Percentiles rank a stretch among this genome's conserved stretches.
phyloP scores from a whole-genome alignment of 257 asterid species.

The Salvia miltiorrhiza region DNA sequence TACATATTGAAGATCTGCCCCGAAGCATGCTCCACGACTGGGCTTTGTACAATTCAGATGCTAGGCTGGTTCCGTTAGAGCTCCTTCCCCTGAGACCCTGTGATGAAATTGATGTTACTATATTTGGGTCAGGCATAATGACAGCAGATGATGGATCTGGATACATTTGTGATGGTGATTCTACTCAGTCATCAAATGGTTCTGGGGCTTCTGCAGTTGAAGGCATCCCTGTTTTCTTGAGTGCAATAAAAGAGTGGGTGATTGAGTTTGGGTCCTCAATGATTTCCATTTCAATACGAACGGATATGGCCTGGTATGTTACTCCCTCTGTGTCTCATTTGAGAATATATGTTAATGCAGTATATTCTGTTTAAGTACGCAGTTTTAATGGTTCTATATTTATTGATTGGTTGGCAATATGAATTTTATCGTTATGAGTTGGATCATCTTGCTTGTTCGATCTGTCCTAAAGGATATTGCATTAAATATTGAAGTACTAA shows the following conservation, averaged over 20 bases:
- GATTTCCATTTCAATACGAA: slow-evolving; percentile 75
- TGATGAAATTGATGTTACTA: slow-evolving; percentile 80
- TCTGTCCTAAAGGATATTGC: not conserved
- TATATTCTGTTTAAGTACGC: not conserved
- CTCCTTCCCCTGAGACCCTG: slow-evolving; percentile 94
- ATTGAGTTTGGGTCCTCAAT: slow-evolving; percentile 85
- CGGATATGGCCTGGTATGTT: slow-evolving; percentile 90
- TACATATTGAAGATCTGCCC: slow-evolving; percentile 63
- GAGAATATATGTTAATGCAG: not conserved
- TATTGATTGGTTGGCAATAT: not conserved
- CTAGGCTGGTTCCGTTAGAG: slow-evolving; percentile 81
- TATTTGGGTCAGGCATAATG: slow-evolving; percentile 89
- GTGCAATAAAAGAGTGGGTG: slow-evolving; percentile 94
- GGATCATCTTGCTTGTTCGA: slow-evolving; percentile 3
- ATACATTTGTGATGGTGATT: slow-evolving; percentile 63
- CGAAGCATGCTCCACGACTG: slow-evolving; percentile 83
- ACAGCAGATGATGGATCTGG: slow-evolving; percentile 91
- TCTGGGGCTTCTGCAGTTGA: slow-evolving; percentile 49
- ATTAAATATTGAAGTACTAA: not conserved
- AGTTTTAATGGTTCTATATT: not conserved
- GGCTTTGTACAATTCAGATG: slow-evolving; percentile 93
- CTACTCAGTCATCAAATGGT: slow-evolving; percentile 52
- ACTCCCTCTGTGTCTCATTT: slow-evolving; percentile 2
- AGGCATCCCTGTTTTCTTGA: slow-evolving; percentile 79
- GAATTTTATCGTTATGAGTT: too few species aligned